Percentiles rank a stretch among this genome's conserved stretches.
Evolutionary conservation across 495 filamentous ascomycete species (phyloP).

Genomic region (Clavariopsis aquatica): DNA sequence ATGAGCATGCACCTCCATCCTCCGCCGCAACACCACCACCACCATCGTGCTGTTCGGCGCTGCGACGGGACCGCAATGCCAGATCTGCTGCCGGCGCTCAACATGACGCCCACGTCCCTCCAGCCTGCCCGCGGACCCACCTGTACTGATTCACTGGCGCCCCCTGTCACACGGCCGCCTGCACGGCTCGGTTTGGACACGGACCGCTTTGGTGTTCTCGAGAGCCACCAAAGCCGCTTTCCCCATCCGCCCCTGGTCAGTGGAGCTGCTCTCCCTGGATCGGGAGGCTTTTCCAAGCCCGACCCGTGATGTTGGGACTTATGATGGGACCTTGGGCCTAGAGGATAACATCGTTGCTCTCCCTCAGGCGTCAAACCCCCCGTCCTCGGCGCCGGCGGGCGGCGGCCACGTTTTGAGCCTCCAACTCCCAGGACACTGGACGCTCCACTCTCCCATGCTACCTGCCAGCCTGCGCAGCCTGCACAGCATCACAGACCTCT

Average conservation of each 20-base stretch:
- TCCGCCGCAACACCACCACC: background rate
- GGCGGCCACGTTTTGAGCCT: conserved; percentile 41
- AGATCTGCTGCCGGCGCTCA: conserved; percentile 8
- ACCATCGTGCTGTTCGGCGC: background rate
- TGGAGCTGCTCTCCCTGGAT: conserved; percentile 10
- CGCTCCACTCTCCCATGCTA: conserved; percentile 4
- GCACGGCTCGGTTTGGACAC: conserved; percentile 38
- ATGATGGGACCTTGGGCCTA: conserved; percentile 17
- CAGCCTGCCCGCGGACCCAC: conserved; percentile 19
- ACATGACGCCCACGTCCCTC: conserved; percentile 6
- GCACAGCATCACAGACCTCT: background rate
- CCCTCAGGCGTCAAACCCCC: conserved; percentile 9
- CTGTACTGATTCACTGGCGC: conserved; percentile 20
- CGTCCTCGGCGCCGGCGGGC: conserved; percentile 18
- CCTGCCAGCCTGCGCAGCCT: conserved; percentile 6
- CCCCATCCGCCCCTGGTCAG: conserved; percentile 23
- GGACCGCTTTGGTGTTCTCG: conserved; percentile 32
- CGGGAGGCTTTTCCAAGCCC: conserved; percentile 29
- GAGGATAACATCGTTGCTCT: conserved; percentile 12
- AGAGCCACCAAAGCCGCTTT: conserved; percentile 26
- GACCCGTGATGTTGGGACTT: conserved; percentile 36
- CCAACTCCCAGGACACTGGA: conserved; percentile 30
- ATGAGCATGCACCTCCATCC: background rate
- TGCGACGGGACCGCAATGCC: background rate
- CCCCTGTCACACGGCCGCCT: conserved; percentile 23